Evolutionary conservation across 164 flowering plant species (phyloP), one percentile per base, ranked within the genome.

Genomic region (Santalum album): DNA sequence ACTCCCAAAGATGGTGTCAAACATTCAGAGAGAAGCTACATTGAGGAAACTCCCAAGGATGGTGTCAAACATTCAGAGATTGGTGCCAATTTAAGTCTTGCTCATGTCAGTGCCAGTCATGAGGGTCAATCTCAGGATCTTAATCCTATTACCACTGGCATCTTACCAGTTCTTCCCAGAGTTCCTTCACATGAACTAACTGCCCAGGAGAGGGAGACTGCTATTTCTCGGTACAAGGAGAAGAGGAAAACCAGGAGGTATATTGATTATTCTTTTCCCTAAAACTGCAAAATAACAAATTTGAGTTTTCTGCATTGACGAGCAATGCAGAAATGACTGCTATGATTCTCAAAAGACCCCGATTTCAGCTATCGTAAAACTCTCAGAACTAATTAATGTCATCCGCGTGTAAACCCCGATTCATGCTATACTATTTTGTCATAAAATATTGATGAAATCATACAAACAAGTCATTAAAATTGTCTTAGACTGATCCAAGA

Each of bases 181-280:
- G 51, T 46, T 40, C 49, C 59, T 57, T 19, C 47, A 12, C 71
- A 63, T 62, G 86, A 83, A 46, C 26, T 78, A 38, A 70, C 55
- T 56, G 63, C 68, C 61, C 85, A 72, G 35, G 75, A 83, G 18
- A 70, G 96, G 58, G 92, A 81, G 55, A 64, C 85, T n/a, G 82
- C 84, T 16, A 50, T 88, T 56, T 75, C 83, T 40, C 65, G 96
- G 25, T 88, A 88, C 75, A 88, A 88, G 73, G 90, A 83, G 69
- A 88, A 88, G 74, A 88, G 62, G 79, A 88, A 76, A 69, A 69
- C 79, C 25, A 76, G 92, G 55, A 84, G 92, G 87, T 84, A 77
- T 7, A 3, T 15, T 22, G 3, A 1, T 10, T 21, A 21, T 3
- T 45, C 10, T 15, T 45, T 45, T 20, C 25, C 25, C 42, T 12